A percentile compares a stretch with the other conserved stretches of the same genome.
Evolutionary conservation across 345 rosid species (phyloP).

Genomic region (Xanthoceras sorbifolium): DNA sequence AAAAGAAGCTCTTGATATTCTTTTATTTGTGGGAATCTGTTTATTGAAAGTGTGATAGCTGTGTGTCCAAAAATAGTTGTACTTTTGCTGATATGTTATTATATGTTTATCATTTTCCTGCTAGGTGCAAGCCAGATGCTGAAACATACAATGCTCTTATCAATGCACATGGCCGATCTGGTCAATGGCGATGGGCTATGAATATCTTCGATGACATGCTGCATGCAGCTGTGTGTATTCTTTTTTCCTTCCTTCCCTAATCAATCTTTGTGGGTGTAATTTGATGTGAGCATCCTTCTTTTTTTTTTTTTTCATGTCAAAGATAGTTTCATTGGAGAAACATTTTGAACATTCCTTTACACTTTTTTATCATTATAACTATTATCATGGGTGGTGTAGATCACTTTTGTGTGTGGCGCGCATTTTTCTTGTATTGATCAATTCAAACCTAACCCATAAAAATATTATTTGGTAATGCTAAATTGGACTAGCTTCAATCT

Average conservation of each 20-base stretch:
- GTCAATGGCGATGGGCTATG: constrained; percentile 97
- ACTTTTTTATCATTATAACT: background rate
- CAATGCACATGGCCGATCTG: constrained; percentile 83
- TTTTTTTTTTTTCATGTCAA: constrained; percentile 21
- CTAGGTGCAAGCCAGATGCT: constrained; percentile 87
- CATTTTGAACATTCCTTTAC: background rate
- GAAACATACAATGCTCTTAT: constrained; percentile 92
- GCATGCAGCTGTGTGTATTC: constrained; percentile 77
- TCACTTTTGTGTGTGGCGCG: background rate
- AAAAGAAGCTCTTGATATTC: background rate
- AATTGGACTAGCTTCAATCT: too few relatives aligned
- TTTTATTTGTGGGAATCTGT: background rate
- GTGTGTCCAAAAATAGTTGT: background rate
- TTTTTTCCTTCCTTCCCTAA: constrained; percentile 33
- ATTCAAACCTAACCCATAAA: too few relatives aligned
- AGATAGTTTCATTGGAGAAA: constrained; percentile 2
- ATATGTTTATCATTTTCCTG: constrained; percentile 10
- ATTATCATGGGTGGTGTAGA: background rate
- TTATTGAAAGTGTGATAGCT: background rate
- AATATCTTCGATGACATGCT: constrained; percentile 92
- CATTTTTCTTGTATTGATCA: background rate
- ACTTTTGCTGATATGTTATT: constrained; percentile 11
- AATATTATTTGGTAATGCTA: too few relatives aligned
- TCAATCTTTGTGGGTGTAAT: constrained; percentile 35
- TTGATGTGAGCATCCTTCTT: constrained; percentile 40